These are phyloP conservation scores for Paulownia fortunei DNA, from an alignment of 257 asterid genomes.

Conservation along the genomic window DNA sequence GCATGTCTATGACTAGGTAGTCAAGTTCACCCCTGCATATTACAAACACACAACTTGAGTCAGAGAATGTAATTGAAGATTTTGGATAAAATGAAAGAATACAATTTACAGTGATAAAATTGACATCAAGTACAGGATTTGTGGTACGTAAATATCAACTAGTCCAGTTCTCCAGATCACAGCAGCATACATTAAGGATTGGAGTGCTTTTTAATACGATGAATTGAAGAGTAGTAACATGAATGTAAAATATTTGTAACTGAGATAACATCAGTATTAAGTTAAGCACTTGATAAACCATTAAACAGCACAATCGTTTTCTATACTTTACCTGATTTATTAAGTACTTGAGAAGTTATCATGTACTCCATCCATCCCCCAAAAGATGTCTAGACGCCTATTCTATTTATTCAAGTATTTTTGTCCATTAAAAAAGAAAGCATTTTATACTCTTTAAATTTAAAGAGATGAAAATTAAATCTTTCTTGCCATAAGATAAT, in stretches of 20 bases:
- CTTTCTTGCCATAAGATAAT: neutral
- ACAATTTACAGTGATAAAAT: slow-evolving; percentile 11
- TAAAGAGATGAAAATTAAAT: neutral
- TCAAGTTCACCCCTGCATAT: slow-evolving; percentile 92
- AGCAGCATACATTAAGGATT: slow-evolving; percentile 5
- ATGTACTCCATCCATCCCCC: neutral
- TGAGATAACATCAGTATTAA: slow-evolving; percentile 4
- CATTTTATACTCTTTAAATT: neutral
- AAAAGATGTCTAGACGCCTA: neutral
- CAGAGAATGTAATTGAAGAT: slow-evolving; percentile 31
- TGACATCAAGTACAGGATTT: neutral
- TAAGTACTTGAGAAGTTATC: neutral
- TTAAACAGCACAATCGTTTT: neutral
- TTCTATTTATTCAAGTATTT: neutral
- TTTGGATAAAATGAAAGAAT: slow-evolving; percentile 8
- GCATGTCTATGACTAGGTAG: slow-evolving; percentile 95
- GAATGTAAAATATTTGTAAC: neutral
- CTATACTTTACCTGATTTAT: neutral
- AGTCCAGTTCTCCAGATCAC: slow-evolving; percentile 21
- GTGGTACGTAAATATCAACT: slow-evolving; percentile 8
- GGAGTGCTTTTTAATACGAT: neutral
- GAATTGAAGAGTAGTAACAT: neutral
- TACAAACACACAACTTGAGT: slow-evolving; percentile 25
- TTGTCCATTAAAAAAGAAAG: neutral
- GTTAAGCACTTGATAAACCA: neutral